Conservation (phyloP, 805 yeast species). For the Kodamaea hsintzibuensis region DNA sequence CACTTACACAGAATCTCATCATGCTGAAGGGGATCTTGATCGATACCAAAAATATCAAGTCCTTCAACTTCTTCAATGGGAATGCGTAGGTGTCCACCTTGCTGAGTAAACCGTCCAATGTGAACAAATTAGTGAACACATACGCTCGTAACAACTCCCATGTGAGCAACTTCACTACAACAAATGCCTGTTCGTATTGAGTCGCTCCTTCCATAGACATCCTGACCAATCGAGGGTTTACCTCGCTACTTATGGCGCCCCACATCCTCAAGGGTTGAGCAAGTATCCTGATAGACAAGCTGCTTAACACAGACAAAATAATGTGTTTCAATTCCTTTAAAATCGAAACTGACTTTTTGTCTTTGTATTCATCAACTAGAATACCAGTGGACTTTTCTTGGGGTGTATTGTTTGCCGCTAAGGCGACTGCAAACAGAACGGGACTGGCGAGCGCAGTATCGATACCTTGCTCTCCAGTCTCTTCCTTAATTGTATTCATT, state of each 20-base stretch:
- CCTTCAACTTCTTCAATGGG: constrained; percentile 13
- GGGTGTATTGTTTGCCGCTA: background rate
- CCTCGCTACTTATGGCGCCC: background rate
- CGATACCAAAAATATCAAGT: constrained; percentile 10
- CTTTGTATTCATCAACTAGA: background rate
- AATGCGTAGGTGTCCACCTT: constrained; percentile 8
- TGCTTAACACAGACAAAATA: background rate
- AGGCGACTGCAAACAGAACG: background rate
- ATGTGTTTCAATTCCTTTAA: constrained; percentile 1
- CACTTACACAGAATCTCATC: constrained; percentile 13
- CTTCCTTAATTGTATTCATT: background rate
- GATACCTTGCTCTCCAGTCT: background rate
- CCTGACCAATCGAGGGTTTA: background rate
- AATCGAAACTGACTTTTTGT: background rate
- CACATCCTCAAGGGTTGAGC: background rate
- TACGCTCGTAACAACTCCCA: constrained; percentile 18
- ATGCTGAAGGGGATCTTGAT: constrained; percentile 20
- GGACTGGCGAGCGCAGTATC: background rate
- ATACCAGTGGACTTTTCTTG: no score
- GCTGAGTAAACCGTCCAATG: background rate
- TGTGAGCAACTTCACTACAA: constrained; percentile 9
- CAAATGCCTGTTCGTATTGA: constrained; percentile 1
- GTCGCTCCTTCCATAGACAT: background rate
- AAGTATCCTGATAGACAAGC: background rate
- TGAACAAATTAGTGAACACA: constrained; percentile 8